Evolutionary conservation across 768 basidiomycete species (phyloP).

Genomic region (Coprinopsis strossmayeri): DNA sequence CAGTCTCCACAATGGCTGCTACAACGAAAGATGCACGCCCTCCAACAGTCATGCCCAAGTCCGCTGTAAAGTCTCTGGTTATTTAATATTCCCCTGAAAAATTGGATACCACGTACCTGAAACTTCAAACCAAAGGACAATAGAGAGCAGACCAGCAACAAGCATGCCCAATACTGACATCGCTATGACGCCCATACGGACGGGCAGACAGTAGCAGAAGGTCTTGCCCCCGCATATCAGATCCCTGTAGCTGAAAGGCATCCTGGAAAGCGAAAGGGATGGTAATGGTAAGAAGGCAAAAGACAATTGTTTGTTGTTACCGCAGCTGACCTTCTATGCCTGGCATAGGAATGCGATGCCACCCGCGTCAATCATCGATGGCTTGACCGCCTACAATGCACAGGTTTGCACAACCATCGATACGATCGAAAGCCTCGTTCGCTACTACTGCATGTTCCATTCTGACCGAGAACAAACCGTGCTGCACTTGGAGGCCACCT

Average conservation of each 20-base stretch:
- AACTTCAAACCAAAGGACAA: constrained; percentile 58
- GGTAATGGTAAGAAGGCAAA: not conserved
- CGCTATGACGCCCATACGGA: constrained; percentile 52
- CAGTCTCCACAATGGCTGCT: constrained; percentile 45
- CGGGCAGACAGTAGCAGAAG: constrained; percentile 61
- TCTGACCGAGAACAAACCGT: no score
- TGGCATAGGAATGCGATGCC: constrained; percentile 1
- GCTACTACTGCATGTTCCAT: no score
- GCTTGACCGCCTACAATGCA: no score
- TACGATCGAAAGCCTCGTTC: no score
- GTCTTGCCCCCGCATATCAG: constrained; percentile 43
- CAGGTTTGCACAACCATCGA: no score
- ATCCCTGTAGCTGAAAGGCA: constrained; percentile 38
- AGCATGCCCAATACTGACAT: constrained; percentile 49
- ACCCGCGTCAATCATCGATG: no score
- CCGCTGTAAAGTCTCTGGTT: constrained; percentile 19
- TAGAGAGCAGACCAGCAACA: constrained; percentile 45
- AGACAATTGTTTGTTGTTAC: constrained; percentile 3
- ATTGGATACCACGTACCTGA: constrained; percentile 36
- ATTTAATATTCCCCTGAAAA: not conserved
- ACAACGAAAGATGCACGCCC: constrained; percentile 38
- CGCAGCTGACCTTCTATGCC: not conserved
- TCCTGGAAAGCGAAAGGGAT: no score
- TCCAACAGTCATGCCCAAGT: constrained; percentile 26
- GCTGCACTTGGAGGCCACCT: no score